A percentile compares a stretch with the other conserved stretches of the same genome.
Conservation (phyloP, 2,329 filamentous ascomycete species). For the Chrysoporthe cubensis region DNA sequence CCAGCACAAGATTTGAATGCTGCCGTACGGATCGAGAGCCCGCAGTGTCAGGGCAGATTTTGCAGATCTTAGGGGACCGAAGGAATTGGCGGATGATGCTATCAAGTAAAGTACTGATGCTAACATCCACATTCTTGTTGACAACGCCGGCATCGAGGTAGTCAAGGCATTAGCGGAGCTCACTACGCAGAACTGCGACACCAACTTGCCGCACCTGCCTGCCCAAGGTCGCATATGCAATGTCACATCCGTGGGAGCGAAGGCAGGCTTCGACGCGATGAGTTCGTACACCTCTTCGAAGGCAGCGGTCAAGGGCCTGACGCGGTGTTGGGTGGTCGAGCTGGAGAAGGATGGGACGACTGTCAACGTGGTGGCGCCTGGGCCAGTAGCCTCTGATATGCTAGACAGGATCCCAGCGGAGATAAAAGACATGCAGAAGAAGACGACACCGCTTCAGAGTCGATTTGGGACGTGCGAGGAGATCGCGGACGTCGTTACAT, state of each 20-base stretch:
- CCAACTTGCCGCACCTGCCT: conserved; percentile 50
- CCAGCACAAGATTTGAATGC: conserved; percentile 60
- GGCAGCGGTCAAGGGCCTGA: conserved; percentile 63
- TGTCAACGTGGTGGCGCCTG: conserved; percentile 64
- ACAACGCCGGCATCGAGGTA: conserved; percentile 42
- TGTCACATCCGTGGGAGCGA: conserved; percentile 57
- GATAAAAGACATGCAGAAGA: conserved; percentile 53
- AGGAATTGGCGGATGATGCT: conserved; percentile 31
- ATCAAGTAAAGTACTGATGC: conserved; percentile 28
- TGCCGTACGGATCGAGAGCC: conserved; percentile 40
- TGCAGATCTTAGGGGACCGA: conserved; percentile 31
- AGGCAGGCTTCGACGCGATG: conserved; percentile 49
- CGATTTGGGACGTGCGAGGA: conserved; percentile 57
- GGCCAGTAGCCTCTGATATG: conserved; percentile 63
- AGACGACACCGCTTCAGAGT: conserved; percentile 54
- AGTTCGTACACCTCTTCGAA: conserved; percentile 61
- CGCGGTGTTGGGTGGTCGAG: conserved; percentile 62
- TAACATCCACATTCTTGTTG: conserved; percentile 40
- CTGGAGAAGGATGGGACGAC: conserved; percentile 60
- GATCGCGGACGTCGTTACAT: conserved; percentile 59
- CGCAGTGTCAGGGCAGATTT: conserved; percentile 33
- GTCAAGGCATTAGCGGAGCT: conserved; percentile 45
- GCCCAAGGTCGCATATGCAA: conserved; percentile 58
- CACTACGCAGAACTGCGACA: conserved; percentile 53
- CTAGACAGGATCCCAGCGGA: conserved; percentile 54